Base-by-base conservation (phyloP, 1,139 yeast genomes). In the Taphrina populina region DNA sequence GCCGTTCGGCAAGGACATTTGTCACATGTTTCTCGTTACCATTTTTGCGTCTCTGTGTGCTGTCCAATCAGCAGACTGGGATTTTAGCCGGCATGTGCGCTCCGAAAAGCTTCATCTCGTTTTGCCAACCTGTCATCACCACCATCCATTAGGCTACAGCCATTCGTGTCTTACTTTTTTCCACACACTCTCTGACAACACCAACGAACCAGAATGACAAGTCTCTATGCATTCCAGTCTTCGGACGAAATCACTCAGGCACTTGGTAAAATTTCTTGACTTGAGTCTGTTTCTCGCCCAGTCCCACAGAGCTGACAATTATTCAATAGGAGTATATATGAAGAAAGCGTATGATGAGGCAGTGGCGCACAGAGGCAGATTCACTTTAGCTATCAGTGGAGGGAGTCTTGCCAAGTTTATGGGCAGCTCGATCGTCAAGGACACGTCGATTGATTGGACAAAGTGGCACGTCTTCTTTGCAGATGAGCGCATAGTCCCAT, bases 401-500 rank as follows among this genome's bases (percentile, higher is more conserved):
- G 98, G 98, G 27, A 88, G 96, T 4, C 76, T 92, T 61, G 82
- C 92, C 61, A 82, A 84, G 61, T 90, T 53, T 75, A 92, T 58
- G 80, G 85, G 61, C 90, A 90, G 70, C 11, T 75, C 92, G 61
- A 72, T 90, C 58, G 76, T 78, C 39, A 77, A 95, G 65, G 76
- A 77, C 49, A 88, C 82, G 62, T 56, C 52, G 19, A 82, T 92
- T 37, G 83, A 82, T 63, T 92, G 97, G 97, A 84, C 81, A 57
- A 84, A 83, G 67, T 92, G 98, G 98, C 66, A 52, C 35, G 64
- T 92, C 58, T 92, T 87, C 70, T 90, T 92, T 73, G 96, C 96
- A 19, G 98, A 92, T 70, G 98, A 92, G 73, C 80, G 98, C 69
- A 75, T 92, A 61, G 98, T 92, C 45, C 95, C 96, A 47, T 86